Percentiles rank a stretch among this genome's conserved stretches.
These are phyloP conservation scores for Aurantiochytrium sp. DNA, from an alignment of 108 stramenopile species.

Conservation along the genomic window DNA sequence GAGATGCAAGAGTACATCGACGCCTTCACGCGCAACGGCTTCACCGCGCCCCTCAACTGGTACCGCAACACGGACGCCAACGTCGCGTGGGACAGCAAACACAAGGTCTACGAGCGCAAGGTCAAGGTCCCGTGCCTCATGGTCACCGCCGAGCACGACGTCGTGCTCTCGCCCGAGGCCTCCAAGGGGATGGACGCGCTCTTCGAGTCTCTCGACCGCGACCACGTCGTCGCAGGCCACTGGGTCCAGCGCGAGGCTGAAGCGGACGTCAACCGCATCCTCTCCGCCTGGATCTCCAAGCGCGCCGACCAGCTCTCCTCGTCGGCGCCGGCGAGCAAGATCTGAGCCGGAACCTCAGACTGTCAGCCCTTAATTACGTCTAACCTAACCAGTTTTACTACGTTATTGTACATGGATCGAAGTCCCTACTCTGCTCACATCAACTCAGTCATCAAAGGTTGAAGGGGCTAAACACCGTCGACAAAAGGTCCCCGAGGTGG, in stretches of 20 bases:
- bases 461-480: neutral
- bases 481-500: neutral
- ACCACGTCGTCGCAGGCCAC: neutral
- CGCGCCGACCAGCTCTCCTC: neutral
- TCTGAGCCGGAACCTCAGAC: no score
- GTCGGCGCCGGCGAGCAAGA: neutral
- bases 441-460: no score
- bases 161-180: neutral
- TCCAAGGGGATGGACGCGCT: neutral
- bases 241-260: neutral
- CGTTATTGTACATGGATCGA: no score
- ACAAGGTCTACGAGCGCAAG: neutral
- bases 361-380: no score
- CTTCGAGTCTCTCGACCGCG: neutral
- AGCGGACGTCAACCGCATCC: neutral
- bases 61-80: neutral
- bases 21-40: neutral
- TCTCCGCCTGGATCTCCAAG: neutral
- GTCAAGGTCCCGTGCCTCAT: neutral
- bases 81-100: neutral
- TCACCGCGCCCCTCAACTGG: neutral
- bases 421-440: no score
- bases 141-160: constrained; percentile 1
- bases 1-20: constrained; percentile 24
- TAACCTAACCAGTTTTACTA: no score